Conservation (phyloP, 108 stramenopile genomes). For the Cyclotella atomus region DNA sequence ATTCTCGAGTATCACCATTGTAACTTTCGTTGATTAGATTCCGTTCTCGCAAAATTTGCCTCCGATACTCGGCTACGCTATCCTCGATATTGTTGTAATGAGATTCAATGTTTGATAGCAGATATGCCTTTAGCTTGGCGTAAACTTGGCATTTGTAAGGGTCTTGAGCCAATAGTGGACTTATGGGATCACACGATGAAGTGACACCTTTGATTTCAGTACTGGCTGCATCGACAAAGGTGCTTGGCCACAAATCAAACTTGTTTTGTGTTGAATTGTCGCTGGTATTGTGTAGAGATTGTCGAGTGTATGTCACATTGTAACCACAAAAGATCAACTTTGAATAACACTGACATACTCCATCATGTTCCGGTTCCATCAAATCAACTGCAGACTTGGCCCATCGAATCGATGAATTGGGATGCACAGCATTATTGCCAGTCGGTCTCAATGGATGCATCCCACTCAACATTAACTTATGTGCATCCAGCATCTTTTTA, state of each 20-base stretch:
- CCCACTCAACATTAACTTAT: slow-evolving; percentile 4
- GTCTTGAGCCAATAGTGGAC: neutral
- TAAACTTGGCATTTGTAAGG: slow-evolving; percentile 5
- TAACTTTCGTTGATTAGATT: slow-evolving; percentile 1
- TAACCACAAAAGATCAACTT: slow-evolving; percentile 30
- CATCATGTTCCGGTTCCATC: neutral
- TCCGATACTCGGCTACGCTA: neutral
- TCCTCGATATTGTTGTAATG: neutral
- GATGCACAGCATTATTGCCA: neutral
- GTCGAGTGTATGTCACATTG: neutral
- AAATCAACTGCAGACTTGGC: neutral
- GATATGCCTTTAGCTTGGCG: neutral
- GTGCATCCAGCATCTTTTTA: neutral
- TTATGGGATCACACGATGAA: neutral
- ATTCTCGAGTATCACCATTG: slow-evolving; percentile 13
- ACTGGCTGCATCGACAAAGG: neutral
- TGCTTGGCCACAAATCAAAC: neutral
- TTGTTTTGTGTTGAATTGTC: neutral
- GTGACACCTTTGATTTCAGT: neutral
- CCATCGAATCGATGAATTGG: neutral
- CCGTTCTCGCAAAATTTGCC: neutral
- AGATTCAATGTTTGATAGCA: slow-evolving; percentile 2
- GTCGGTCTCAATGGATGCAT: neutral
- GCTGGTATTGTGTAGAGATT: neutral
- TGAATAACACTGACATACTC: slow-evolving; percentile 13